Evolutionary conservation across 176 grass and related monocot genomes (phyloP).

Genomic region (Triticum turgidum): DNA sequence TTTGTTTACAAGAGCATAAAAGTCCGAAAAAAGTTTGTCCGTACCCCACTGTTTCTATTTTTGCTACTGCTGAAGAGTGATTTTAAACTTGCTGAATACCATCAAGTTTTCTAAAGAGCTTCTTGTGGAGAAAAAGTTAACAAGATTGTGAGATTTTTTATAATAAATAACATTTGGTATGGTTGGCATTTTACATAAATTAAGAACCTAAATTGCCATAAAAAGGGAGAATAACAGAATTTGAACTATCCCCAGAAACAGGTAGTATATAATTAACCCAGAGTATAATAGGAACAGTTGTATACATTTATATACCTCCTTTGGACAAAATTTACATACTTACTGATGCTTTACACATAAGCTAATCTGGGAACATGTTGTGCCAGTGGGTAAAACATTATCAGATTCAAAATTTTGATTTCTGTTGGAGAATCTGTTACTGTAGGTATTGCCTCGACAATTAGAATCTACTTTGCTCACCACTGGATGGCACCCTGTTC

Average conservation of each 20-base stretch:
- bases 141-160: background rate
- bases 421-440: slow-evolving; percentile 26
- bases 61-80: background rate
- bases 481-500: slow-evolving; percentile 17
- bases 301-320: background rate
- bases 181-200: slow-evolving; percentile 1
- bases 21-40: background rate
- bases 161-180: background rate
- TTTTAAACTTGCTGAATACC: background rate
- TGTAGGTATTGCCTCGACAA: slow-evolving; percentile 16
- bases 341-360: slow-evolving; percentile 24
- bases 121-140: background rate
- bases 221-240: slow-evolving; percentile 4
- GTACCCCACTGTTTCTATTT: background rate
- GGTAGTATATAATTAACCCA: background rate
- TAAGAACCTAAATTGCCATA: background rate
- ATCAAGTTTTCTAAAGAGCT: background rate
- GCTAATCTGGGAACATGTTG: background rate
- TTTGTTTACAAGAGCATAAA: background rate
- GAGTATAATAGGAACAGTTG: slow-evolving; percentile 2
- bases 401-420: slow-evolving; percentile 27
- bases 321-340: slow-evolving; percentile 4
- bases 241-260: background rate
- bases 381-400: background rate
- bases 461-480: slow-evolving; percentile 19